Percentiles rank a stretch among this genome's conserved stretches.
Evolutionary conservation across 2,329 filamentous ascomycete species (phyloP).

Genomic region (Mariannaea sp.): DNA sequence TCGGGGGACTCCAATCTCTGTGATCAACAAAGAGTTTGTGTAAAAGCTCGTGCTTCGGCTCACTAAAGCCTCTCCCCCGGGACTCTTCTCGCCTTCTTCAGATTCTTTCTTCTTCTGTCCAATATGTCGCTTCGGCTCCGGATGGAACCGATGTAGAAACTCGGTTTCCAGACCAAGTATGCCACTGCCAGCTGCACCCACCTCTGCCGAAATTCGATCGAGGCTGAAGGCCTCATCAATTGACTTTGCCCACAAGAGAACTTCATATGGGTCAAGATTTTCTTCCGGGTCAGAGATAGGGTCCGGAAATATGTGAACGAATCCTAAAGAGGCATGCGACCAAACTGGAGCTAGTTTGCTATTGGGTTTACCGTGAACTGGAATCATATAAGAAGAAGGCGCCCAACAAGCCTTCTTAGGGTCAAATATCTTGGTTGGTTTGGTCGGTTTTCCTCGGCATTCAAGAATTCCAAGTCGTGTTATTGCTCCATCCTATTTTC

Average conservation of each 20-base stretch:
- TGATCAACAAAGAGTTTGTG: constrained; percentile 11
- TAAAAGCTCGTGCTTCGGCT: background rate
- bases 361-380: background rate
- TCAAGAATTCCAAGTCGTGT: constrained; percentile 5
- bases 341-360: background rate
- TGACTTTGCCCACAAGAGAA: constrained; percentile 1
- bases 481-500: constrained; percentile 12
- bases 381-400: background rate
- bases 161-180: constrained; percentile 1
- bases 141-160: background rate
- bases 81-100: background rate
- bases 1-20: constrained; percentile 7
- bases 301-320: background rate
- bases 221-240: background rate
- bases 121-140: background rate
- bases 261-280: background rate
- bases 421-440: background rate
- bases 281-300: background rate
- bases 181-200: too few species aligned
- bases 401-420: background rate
- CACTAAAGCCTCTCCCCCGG: background rate
- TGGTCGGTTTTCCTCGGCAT: background rate
- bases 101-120: background rate
- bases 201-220: background rate
- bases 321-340: background rate